Percentiles rank a stretch among this genome's conserved stretches.
Conservation (phyloP, 164 flowering plant genomes). For the Liquidambar formosana region DNA sequence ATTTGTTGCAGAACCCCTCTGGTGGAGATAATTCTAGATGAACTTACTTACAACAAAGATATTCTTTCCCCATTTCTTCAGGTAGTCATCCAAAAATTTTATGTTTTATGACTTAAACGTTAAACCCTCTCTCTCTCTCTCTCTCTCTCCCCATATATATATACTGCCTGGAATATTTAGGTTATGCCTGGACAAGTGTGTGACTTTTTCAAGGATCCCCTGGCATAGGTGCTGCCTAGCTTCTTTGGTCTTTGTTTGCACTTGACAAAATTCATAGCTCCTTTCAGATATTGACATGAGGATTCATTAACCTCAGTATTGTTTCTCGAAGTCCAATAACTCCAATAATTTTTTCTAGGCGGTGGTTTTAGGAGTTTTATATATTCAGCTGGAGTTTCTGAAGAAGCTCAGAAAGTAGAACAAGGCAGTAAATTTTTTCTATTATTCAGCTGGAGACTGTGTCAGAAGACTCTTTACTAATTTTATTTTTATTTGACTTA, state of each 20-base stretch:
- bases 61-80: constrained; percentile 59
- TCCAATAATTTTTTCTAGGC: background rate
- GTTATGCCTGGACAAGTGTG: too few species aligned
- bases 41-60: constrained; percentile 61
- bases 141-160: background rate
- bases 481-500: background rate
- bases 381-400: background rate
- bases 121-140: background rate
- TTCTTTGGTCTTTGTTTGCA: background rate
- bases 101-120: too few species aligned
- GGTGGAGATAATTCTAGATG: constrained; percentile 75
- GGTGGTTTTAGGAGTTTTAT: background rate
- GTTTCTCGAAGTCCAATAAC: background rate
- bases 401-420: too few species aligned
- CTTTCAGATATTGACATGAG: background rate
- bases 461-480: too few species aligned
- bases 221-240: too few species aligned
- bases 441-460: background rate
- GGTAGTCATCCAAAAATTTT: constrained; percentile 37
- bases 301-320: background rate
- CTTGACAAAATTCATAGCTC: background rate
- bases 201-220: too few species aligned
- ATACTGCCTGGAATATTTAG: background rate
- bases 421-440: too few species aligned
- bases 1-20: constrained; percentile 61